Conservation (phyloP, 129 eudicot genomes). For the Apium graveolens region DNA sequence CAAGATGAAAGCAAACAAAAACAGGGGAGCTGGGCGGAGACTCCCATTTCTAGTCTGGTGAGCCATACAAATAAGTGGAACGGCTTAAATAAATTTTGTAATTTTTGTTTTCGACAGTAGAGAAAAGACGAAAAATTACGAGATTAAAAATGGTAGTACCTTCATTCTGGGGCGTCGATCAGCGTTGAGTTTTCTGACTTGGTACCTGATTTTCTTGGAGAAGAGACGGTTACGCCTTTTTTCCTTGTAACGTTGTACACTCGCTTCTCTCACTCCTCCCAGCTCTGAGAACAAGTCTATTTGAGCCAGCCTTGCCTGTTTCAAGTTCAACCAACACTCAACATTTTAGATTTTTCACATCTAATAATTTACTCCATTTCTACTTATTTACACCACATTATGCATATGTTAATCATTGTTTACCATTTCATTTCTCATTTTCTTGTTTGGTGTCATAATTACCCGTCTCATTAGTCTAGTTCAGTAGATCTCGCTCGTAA, state of each 20-base stretch:
- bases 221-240: conserved; percentile 65
- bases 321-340: neutral
- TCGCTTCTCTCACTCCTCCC: conserved; percentile 72
- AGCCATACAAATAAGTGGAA: too few species aligned
- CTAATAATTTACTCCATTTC: neutral
- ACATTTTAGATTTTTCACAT: neutral
- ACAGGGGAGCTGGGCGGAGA: neutral
- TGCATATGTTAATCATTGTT: neutral
- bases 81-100: too few species aligned
- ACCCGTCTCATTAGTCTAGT: too few species aligned
- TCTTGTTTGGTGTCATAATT: neutral
- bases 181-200: conserved; percentile 82
- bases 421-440: neutral
- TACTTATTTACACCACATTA: neutral
- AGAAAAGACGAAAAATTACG: neutral
- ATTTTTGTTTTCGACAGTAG: neutral
- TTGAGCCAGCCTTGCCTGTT: conserved; percentile 64
- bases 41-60: too few species aligned
- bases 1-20: neutral
- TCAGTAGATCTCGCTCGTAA: too few species aligned
- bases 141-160: conserved; percentile 26
- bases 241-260: conserved; percentile 82
- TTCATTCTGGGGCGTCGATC: conserved; percentile 92
- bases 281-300: conserved; percentile 68
- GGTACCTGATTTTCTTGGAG: conserved; percentile 84